Conservation (phyloP, 108 stramenopile species). For the Skeletonema grethae region DNA sequence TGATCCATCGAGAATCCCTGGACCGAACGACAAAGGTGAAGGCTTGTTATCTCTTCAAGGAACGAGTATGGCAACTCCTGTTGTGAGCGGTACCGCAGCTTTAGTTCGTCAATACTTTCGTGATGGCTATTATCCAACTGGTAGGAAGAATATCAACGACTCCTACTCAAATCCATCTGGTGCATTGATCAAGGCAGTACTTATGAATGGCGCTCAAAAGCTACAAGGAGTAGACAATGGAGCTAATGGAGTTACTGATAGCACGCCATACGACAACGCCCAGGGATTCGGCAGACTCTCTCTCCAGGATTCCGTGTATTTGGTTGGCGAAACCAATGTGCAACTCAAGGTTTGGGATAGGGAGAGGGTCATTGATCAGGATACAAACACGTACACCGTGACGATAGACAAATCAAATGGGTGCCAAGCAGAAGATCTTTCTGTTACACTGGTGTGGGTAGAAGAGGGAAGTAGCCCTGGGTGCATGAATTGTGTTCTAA, state of each 20-base stretch:
- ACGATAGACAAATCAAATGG: conserved; percentile 26
- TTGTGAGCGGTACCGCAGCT: conserved; percentile 61
- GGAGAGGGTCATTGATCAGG: conserved; percentile 14
- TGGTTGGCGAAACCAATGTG: conserved; percentile 29
- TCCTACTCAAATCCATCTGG: conserved; percentile 46
- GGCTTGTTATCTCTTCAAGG: conserved; percentile 38
- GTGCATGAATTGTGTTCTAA: conserved; percentile 19
- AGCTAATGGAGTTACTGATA: conserved; percentile 13
- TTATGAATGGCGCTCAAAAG: conserved; percentile 57
- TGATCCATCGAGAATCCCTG: conserved; percentile 18
- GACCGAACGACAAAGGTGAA: conserved; percentile 1
- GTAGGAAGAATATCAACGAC: conserved; percentile 21
- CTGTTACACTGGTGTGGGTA: conserved; percentile 28
- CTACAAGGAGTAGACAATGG: conserved; percentile 34
- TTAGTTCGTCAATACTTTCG: conserved; percentile 69
- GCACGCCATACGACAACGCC: conserved; percentile 38
- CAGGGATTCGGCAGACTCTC: conserved; percentile 44
- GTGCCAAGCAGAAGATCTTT: conserved; percentile 15
- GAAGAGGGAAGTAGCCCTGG: conserved; percentile 25
- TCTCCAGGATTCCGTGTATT: conserved; percentile 26
- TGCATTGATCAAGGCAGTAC: conserved; percentile 64
- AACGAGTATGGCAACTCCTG: conserved; percentile 68
- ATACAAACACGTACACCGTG: conserved; percentile 21
- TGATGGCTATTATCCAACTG: conserved; percentile 59
- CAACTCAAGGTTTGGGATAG: conserved; percentile 26